Base-by-base conservation (phyloP, 306 rosid genomes). In the Echinosophora koreensis region DNA sequence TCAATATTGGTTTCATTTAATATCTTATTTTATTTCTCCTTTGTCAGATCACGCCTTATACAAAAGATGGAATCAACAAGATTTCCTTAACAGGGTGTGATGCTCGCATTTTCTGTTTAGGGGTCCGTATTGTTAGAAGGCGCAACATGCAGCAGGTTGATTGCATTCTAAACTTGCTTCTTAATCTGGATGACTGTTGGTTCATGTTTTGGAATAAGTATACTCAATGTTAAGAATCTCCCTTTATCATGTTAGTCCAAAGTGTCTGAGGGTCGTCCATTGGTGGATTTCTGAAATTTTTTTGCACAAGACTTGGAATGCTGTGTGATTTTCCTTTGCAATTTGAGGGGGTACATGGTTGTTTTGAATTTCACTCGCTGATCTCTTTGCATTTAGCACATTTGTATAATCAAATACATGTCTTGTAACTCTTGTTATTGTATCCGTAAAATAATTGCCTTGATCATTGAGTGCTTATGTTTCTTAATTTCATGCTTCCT, bases 111-210 rank as follows among this genome's bases (percentile, higher is more conserved):
- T 96, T 96, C 82, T 96, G 99, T 78, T 81, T 96, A 56, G 99
- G 99, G 63, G 96, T 96, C 59, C 98, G 99, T n/a, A 85, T 96
- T 83, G 91, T 92, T 55, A 96, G 73, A 84, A 87, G 87, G 81
- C 94, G 88, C 61, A 87, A 74, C 63, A n/a, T 92, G 87, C 89
- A 85, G 66, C 94, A 96, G 99, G 99, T 96, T 86, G 47, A 55
- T 67, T 82, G 38, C 69, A 13, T 61, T 74, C 51, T 62, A 17
- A 41, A 55, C 39, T 51, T 46, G 27, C 44, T 57, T 65, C 27
- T 3, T 15, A 30, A 35, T 52, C 16, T 71, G 74, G 41, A 54
- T 54, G 57, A 58, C 10, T 67, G 57, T 73, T 59, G 69, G 59
- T 39, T 67, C 59, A 50, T 74, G 62, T 38, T 30, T 37, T 37